Evolutionary conservation across 306 rosid genomes (phyloP).

Genomic region (Albizia julibrissin): DNA sequence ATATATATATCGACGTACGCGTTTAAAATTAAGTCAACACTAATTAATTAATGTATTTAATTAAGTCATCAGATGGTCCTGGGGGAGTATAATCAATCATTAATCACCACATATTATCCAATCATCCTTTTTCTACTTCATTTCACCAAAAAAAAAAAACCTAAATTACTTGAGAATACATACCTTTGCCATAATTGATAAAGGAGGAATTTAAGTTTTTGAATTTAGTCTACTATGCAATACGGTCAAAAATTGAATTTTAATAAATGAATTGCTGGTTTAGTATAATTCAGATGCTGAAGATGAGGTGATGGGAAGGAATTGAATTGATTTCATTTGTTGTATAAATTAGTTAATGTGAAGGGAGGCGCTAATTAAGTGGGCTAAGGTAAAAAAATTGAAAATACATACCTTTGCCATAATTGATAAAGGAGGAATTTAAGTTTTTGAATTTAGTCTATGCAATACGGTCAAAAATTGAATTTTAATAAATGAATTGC

Average conservation of each 20-base stretch:
- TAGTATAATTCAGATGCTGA: not conserved
- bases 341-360: no score
- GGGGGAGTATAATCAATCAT: not conserved
- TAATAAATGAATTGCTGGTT: no score
- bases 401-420: not conserved
- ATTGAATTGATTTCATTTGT: not conserved
- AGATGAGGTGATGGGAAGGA: not conserved
- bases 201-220: not conserved
- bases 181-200: not conserved
- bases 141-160: not conserved
- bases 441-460: not conserved
- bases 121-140: not conserved
- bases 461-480: no score
- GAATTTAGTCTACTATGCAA: no score
- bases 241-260: no score
- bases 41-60: not conserved
- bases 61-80: not conserved
- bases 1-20: not conserved
- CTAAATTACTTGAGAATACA: not conserved
- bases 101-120: not conserved
- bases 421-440: not conserved
- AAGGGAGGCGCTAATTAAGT: conserved; percentile 5
- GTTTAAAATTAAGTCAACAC: not conserved
- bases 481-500: no score
- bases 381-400: not conserved